Percentiles rank a stretch among this genome's conserved stretches.
These are phyloP conservation scores for Seiridium cupressi DNA, from an alignment of 2,329 filamentous ascomycete species.

Conservation along the genomic window DNA sequence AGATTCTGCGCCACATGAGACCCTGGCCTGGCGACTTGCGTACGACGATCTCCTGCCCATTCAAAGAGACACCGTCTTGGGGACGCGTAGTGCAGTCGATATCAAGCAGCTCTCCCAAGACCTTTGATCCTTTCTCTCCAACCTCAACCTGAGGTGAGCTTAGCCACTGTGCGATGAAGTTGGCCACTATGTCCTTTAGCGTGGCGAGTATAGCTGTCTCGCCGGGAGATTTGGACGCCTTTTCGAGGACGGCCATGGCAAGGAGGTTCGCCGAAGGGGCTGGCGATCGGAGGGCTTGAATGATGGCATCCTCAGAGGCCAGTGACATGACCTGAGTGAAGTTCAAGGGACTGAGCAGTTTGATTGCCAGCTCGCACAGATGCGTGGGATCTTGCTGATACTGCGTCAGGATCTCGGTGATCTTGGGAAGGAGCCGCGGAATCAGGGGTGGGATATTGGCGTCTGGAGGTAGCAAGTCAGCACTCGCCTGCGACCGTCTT, in stretches of 20 bases:
- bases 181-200: conserved; percentile 46
- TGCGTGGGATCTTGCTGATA: conserved; percentile 49
- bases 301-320: conserved; percentile 48
- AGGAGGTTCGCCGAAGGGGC: conserved; percentile 57
- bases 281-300: conserved; percentile 52
- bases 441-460: conserved; percentile 51
- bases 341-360: conserved; percentile 52
- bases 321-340: conserved; percentile 52
- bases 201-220: conserved; percentile 50
- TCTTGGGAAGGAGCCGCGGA: conserved; percentile 49
- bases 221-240: conserved; percentile 46
- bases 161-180: conserved; percentile 52
- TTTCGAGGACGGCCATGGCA: conserved; percentile 54
- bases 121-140: conserved; percentile 49
- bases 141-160: conserved; percentile 52
- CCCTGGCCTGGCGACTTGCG: conserved; percentile 46
- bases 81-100: conserved; percentile 47
- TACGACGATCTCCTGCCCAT: conserved; percentile 34
- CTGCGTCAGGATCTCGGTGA: conserved; percentile 51
- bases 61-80: conserved; percentile 24
- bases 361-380: conserved; percentile 52
- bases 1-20: conserved; percentile 52
- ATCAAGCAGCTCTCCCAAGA: conserved; percentile 54
- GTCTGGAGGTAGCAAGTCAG: conserved; percentile 30
- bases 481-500: too few relatives aligned